These are phyloP conservation scores for Rhododendron molle DNA, from an alignment of 148 eudicot species.

Conservation along the genomic window DNA sequence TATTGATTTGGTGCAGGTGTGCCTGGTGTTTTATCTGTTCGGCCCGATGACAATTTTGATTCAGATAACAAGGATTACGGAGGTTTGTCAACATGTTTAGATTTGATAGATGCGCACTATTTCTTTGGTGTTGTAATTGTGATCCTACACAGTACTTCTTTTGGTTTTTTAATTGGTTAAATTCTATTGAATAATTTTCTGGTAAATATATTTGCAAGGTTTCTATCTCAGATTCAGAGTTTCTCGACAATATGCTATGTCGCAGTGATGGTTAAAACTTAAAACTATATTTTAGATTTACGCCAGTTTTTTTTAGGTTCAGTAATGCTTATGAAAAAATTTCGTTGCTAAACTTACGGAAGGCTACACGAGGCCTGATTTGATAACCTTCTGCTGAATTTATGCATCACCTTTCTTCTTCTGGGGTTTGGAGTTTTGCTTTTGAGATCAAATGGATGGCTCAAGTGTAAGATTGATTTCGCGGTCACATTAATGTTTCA, in stretches of 20 bases:
- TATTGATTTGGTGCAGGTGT: constrained; percentile 44
- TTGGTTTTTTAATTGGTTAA: background rate
- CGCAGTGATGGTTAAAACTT: background rate
- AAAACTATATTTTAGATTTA: background rate
- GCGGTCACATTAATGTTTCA: background rate
- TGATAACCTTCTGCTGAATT: background rate
- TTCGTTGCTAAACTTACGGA: background rate
- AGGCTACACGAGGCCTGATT: background rate
- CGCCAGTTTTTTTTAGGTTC: background rate
- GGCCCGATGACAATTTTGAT: constrained; percentile 56
- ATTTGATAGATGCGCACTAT: background rate
- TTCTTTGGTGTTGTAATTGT: background rate
- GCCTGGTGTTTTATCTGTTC: constrained; percentile 67
- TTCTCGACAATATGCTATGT: background rate
- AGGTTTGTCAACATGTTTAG: constrained; percentile 45
- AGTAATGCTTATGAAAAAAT: background rate
- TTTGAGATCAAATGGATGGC: background rate
- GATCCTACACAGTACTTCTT: background rate
- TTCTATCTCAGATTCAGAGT: background rate
- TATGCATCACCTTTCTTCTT: background rate
- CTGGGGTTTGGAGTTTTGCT: background rate
- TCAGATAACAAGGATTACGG: constrained; percentile 53
- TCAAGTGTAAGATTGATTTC: background rate
- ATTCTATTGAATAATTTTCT: background rate
- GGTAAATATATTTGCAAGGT: too few species aligned